Percentiles rank a stretch among this genome's conserved stretches.
phyloP scores from a whole-genome alignment of 2,329 filamentous ascomycete genomes.

The Aspergillus pseudotamarii region DNA sequence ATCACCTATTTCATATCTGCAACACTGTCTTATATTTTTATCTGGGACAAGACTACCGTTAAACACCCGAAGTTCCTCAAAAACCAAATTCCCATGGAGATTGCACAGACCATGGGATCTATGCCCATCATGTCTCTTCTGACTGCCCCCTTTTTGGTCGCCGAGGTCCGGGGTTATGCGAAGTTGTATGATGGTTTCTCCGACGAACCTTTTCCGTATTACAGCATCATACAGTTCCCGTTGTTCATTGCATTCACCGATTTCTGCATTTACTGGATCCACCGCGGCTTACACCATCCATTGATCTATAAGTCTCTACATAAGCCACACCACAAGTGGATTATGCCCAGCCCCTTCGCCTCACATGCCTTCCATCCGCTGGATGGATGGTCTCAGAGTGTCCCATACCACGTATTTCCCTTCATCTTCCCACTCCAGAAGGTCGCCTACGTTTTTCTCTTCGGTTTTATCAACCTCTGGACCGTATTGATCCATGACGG shows the following conservation, averaged over 20 bases:
- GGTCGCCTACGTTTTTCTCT: slow-evolving; percentile 80
- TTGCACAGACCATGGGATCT: slow-evolving; percentile 73
- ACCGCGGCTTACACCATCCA: slow-evolving; percentile 81
- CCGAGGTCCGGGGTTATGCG: slow-evolving; percentile 80
- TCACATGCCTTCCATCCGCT: slow-evolving; percentile 93
- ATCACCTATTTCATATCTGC: slow-evolving; percentile 84
- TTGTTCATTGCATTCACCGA: slow-evolving; percentile 88
- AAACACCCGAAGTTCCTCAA: slow-evolving; percentile 93
- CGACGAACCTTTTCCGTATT: slow-evolving; percentile 75
- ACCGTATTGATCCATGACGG: slow-evolving; percentile 95
- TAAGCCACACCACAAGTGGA: slow-evolving; percentile 99
- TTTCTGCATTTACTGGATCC: slow-evolving; percentile 88
- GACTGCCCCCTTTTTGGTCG: slow-evolving; percentile 78
- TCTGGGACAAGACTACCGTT: slow-evolving; percentile 89
- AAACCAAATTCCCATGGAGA: slow-evolving; percentile 87
- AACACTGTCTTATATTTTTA: slow-evolving; percentile 78
- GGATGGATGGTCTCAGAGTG: slow-evolving; percentile 83
- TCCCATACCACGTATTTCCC: slow-evolving; percentile 92
- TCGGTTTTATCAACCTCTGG: slow-evolving; percentile 95
- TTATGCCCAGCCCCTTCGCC: slow-evolving; percentile 93
- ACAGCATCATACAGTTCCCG: slow-evolving; percentile 82
- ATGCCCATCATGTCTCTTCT: slow-evolving; percentile 83
- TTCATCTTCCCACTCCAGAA: slow-evolving; percentile 94
- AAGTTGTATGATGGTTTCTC: slow-evolving; percentile 82
- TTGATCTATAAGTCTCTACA: slow-evolving; percentile 82